Base-by-base conservation (phyloP, 345 rosid species). In the Citrus cavaleriei region DNA sequence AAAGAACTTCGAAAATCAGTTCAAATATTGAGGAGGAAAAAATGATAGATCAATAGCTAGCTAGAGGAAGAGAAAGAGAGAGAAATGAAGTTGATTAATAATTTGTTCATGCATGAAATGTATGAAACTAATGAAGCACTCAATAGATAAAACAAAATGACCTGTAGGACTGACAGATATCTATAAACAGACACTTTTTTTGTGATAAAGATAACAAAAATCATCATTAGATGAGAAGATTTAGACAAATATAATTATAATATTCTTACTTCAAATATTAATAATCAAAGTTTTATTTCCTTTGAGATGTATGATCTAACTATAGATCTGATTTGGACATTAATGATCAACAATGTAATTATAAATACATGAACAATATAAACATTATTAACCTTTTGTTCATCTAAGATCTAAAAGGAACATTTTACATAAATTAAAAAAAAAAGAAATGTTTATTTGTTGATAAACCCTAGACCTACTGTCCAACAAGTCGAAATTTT, bases 31-130 rank as follows among this genome's bases (percentile, higher is more conserved):
- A 27, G 1, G 18, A 4, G 6, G 16, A 27, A 0, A 3, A 3
- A 42, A 8, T 42, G 51, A 46, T 46, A 46, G 51, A 12, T 46
- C 51, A 46, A 46, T 30, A 13, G 51, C 18, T 46, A 13, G 51
- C 51, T 10, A 13, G 5, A 0, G 5, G 51, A 46, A 46, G 6
- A 16, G 35, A 49, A n/a, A 30, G 74, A 19, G 60, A 30, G 34
- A 69, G 8, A 42, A 6, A 21, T 54, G 58, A 54, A 54, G 58
- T 18, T 54, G 4, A 54, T 54, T 32, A 46, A 46, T 46, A 12
- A 46, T 46, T 65, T 18, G n/a, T n/a, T 7, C 30, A 34, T 72
- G 76, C 65, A 72, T 55, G 75, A 72, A 72, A 72, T 19, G 49
- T 72, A 72, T 57, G 76, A 72, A 58, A 58, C 32, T 57, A 54